These are phyloP conservation scores for Salicornia ramosissima DNA, from an alignment of 148 eudicot species.

Conservation along the genomic window DNA sequence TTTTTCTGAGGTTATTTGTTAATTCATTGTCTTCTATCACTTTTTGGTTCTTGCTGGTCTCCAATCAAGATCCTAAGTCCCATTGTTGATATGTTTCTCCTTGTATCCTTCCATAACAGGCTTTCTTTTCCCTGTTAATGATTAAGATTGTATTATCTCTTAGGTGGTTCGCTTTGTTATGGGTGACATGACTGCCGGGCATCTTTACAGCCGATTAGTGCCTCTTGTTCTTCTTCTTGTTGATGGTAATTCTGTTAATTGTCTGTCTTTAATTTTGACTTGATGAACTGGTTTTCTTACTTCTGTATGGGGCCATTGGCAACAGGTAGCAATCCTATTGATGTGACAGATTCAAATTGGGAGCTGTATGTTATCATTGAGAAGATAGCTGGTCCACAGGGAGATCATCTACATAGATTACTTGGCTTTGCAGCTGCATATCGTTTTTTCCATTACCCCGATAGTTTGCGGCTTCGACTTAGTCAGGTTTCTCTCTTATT, in stretches of 20 bases:
- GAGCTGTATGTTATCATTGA: slow-evolving; percentile 61
- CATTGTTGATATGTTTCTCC: not conserved
- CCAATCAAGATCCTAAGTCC: not conserved
- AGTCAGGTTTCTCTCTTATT: slow-evolving; percentile 55
- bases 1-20: not conserved
- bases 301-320: not conserved
- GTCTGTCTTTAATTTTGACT: not conserved
- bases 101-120: not conserved
- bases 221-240: slow-evolving; percentile 92
- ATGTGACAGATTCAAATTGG: slow-evolving; percentile 83
- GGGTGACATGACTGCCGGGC: slow-evolving; percentile 60
- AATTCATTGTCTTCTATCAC: not conserved
- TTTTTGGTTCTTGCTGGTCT: not conserved
- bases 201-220: slow-evolving; percentile 74
- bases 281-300: not conserved
- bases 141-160: not conserved
- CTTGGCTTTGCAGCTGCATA: slow-evolving; percentile 82
- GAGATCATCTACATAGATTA: slow-evolving; percentile 35
- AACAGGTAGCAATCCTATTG: slow-evolving; percentile 92
- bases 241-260: slow-evolving; percentile 55
- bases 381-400: slow-evolving; percentile 38
- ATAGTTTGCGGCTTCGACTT: slow-evolving; percentile 60
- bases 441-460: slow-evolving; percentile 72
- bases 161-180: slow-evolving; percentile 64
- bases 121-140: not conserved